Evolutionary conservation across 345 rosid species (phyloP).

Genomic region (Ailanthus altissimus): DNA sequence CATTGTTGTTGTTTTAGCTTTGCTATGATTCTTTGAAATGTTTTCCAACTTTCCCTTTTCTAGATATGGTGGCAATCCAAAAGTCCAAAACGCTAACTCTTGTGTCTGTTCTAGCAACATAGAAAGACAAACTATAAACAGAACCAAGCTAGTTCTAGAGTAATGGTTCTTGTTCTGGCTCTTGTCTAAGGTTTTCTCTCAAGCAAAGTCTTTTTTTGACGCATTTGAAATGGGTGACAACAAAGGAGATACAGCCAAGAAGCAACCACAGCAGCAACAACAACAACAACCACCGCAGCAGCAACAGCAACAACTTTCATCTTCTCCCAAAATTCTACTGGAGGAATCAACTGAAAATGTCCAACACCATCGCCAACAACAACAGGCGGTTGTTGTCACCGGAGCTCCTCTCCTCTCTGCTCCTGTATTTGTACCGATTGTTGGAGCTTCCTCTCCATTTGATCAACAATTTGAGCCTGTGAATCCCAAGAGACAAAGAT

Average conservation of each 20-base stretch:
- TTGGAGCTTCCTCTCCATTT: slow-evolving; percentile 49
- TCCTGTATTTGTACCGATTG: slow-evolving; percentile 56
- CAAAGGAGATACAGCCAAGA: slow-evolving; percentile 58
- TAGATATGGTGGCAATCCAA: slow-evolving; percentile 21
- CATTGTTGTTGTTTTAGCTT: not conserved
- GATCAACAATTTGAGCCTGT: slow-evolving; percentile 51
- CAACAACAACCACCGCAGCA: slow-evolving; percentile 28
- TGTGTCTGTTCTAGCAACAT: not conserved
- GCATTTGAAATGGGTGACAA: slow-evolving; percentile 56
- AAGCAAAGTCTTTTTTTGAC: slow-evolving; percentile 23
- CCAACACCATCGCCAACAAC: slow-evolving; percentile 46
- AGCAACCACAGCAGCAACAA: slow-evolving; percentile 44
- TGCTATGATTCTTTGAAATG: slow-evolving; percentile 15
- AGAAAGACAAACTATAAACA: not conserved
- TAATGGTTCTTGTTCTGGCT: slow-evolving; percentile 25
- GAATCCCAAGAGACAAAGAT: slow-evolving; percentile 79
- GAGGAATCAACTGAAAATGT: slow-evolving; percentile 49
- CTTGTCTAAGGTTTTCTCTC: slow-evolving; percentile 8
- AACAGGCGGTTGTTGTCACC: slow-evolving; percentile 33
- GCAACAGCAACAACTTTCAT: slow-evolving; percentile 29
- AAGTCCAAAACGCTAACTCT: not conserved
- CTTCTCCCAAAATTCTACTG: slow-evolving; percentile 57
- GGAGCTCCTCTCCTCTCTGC: slow-evolving; percentile 51
- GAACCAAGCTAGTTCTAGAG: slow-evolving; percentile 25
- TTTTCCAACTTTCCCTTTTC: slow-evolving; percentile 26